Percentiles rank a stretch among this genome's conserved stretches.
Conservation (phyloP, 108 stramenopile species). For the Fragilaria crotonensis region DNA sequence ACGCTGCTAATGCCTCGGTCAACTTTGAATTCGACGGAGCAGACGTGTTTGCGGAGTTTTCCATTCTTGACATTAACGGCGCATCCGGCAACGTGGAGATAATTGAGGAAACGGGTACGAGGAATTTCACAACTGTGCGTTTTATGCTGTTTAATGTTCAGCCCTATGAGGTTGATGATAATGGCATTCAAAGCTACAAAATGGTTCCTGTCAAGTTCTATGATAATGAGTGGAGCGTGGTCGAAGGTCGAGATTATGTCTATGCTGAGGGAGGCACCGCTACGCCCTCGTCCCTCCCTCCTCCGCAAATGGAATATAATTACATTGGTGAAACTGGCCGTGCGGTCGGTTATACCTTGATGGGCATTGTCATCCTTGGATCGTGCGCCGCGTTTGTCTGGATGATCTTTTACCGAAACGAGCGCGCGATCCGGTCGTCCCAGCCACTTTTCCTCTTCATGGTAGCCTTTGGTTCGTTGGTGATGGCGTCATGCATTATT, state of each 20-base stretch:
- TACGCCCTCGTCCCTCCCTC: constrained; percentile 8
- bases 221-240: neutral
- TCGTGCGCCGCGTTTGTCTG: neutral
- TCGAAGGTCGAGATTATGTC: neutral
- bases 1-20: neutral
- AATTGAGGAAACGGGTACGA: constrained; percentile 4
- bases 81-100: constrained; percentile 4
- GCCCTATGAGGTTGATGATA: neutral
- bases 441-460: constrained; percentile 43
- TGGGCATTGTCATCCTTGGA: constrained; percentile 2
- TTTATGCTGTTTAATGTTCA: constrained; percentile 1
- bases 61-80: neutral
- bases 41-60: neutral
- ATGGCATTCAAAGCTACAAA: neutral
- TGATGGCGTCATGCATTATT: constrained; percentile 41
- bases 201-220: neutral
- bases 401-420: constrained; percentile 5
- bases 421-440: constrained; percentile 17
- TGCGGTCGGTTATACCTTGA: constrained; percentile 1
- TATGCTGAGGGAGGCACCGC: neutral
- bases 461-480: constrained; percentile 34
- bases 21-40: neutral
- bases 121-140: neutral
- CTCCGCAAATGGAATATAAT: constrained; percentile 1
- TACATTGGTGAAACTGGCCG: constrained; percentile 4